Evolutionary conservation across 2,329 filamentous ascomycete species (phyloP).

Genomic region (Alternaria sp.): DNA sequence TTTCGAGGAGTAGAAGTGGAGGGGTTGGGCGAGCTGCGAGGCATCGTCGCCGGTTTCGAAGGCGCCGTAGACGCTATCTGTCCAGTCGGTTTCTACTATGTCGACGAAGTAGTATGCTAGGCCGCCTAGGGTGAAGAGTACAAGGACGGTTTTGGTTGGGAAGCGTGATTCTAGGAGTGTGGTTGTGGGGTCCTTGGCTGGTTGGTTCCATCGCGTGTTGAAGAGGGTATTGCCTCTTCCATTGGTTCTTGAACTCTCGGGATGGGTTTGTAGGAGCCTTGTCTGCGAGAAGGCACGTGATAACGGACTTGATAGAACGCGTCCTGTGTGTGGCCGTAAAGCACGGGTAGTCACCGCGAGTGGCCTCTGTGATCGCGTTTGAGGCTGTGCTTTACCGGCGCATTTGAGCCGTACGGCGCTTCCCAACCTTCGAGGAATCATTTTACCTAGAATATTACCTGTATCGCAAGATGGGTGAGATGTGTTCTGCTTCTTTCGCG

Average conservation of each 20-base stretch:
- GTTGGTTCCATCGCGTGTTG: background rate
- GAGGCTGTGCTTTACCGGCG: background rate
- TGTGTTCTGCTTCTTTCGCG: slow-evolving; percentile 1
- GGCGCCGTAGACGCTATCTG: slow-evolving; percentile 23
- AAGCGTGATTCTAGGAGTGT: slow-evolving; percentile 35
- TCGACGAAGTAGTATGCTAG: slow-evolving; percentile 35
- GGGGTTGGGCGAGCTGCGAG: slow-evolving; percentile 17
- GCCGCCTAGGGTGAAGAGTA: slow-evolving; percentile 28
- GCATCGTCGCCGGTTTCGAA: slow-evolving; percentile 18
- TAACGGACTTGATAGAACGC: slow-evolving; percentile 10
- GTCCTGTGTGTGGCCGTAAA: slow-evolving; percentile 20
- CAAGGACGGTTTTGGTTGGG: slow-evolving; percentile 40
- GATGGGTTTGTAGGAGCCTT: background rate
- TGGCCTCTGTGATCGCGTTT: slow-evolving; percentile 2
- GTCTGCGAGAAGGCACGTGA: slow-evolving; percentile 25
- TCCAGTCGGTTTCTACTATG: slow-evolving; percentile 26
- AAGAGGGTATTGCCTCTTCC: background rate
- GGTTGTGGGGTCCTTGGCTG: background rate
- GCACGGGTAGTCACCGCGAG: slow-evolving; percentile 10
- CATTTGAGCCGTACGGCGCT: slow-evolving; percentile 1
- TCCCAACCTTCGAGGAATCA: slow-evolving; percentile 19
- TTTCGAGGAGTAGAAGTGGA: slow-evolving; percentile 35
- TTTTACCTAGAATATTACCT: background rate
- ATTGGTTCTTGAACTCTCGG: background rate
- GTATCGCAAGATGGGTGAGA: background rate